Conservation (phyloP, 1,139 yeast genomes). For the Keqinozyma sinolaborantium region DNA sequence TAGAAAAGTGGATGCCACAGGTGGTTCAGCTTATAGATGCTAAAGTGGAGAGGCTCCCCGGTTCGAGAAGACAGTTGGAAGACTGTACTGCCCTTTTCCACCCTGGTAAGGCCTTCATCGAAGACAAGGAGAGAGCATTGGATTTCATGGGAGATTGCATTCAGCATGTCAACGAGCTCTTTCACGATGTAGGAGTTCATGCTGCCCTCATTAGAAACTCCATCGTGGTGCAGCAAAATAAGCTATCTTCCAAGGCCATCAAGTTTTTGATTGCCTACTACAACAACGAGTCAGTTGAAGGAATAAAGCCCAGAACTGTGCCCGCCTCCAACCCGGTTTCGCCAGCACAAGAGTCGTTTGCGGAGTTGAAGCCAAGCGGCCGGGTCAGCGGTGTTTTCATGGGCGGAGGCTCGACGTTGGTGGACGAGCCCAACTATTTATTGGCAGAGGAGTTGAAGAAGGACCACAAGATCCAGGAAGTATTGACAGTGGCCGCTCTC, state of each 20-base stretch:
- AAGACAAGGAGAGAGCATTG: conserved; percentile 63
- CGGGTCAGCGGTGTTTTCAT: conserved; percentile 43
- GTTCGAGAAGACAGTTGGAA: conserved; percentile 66
- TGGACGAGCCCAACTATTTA: conserved; percentile 68
- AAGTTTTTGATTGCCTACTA: conserved; percentile 40
- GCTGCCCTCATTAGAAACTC: conserved; percentile 71
- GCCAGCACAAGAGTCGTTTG: conserved; percentile 6
- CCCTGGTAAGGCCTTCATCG: conserved; percentile 56
- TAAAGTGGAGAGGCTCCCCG: conserved; percentile 77
- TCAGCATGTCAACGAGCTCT: conserved; percentile 78
- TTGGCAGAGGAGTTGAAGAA: conserved; percentile 47
- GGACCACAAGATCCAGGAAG: conserved; percentile 32
- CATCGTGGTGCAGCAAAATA: conserved; percentile 63
- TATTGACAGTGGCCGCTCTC: conserved; percentile 61
- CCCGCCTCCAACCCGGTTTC: conserved; percentile 9
- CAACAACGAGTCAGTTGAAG: conserved; percentile 21
- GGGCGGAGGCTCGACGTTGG: conserved; percentile 67
- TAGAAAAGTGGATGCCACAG: conserved; percentile 58
- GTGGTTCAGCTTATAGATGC: conserved; percentile 59
- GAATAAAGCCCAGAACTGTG: conserved; percentile 19
- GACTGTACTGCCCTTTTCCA: conserved; percentile 76
- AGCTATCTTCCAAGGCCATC: conserved; percentile 51
- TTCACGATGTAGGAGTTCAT: conserved; percentile 60
- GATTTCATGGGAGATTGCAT: conserved; percentile 81
- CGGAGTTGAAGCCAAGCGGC: conserved; percentile 3